Conservation (phyloP, 768 basidiomycete species). For the Suillus paluster region DNA sequence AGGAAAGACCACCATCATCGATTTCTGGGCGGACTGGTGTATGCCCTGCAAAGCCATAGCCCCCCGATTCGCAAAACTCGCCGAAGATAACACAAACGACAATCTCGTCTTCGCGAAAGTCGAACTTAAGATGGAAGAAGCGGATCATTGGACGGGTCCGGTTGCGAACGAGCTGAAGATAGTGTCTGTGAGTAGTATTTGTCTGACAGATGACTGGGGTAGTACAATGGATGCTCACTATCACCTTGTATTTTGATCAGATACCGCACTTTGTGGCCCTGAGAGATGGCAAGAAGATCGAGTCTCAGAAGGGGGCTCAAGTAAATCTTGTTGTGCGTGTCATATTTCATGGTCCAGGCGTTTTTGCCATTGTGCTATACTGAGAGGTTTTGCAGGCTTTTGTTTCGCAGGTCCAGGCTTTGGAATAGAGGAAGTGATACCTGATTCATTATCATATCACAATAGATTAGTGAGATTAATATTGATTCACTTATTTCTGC, state of each 20-base stretch:
- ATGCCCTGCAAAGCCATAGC: slow-evolving; percentile 4
- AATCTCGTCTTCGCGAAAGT: slow-evolving; percentile 70
- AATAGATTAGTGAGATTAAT: not conserved
- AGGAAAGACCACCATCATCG: not conserved
- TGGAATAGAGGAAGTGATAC: not conserved
- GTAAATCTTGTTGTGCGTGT: slow-evolving; percentile 1
- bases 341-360: no score
- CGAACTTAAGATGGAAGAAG: slow-evolving; percentile 54
- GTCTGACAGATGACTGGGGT: not conserved
- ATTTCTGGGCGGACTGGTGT: slow-evolving; percentile 7
- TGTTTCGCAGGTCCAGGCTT: not conserved
- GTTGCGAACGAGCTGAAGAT: slow-evolving; percentile 56
- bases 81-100: slow-evolving; percentile 7
- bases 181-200: slow-evolving; percentile 49
- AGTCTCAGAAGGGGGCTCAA: not conserved
- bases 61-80: slow-evolving; percentile 8
- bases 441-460: not conserved
- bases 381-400: not conserved
- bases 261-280: slow-evolving; percentile 24
- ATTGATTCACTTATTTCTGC: not conserved
- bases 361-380: not conserved
- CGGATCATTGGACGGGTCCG: slow-evolving; percentile 37
- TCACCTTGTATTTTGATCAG: slow-evolving; percentile 11
- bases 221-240: not conserved
- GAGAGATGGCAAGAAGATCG: not conserved